Conservation (phyloP, 805 yeast genomes). For the Candida sonorensis region DNA sequence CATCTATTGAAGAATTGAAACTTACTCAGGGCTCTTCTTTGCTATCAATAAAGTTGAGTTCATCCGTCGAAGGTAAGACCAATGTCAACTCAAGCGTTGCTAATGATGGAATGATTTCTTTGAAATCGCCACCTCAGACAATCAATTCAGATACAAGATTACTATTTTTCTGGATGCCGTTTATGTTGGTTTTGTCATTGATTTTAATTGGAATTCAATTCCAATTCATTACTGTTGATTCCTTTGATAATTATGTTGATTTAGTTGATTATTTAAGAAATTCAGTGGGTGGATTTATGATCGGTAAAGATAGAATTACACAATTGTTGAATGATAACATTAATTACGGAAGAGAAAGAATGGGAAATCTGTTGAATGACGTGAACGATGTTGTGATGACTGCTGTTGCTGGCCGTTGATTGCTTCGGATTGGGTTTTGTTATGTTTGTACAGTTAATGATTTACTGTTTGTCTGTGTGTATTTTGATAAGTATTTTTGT, state of each 20-base stretch:
- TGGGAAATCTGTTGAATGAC: constrained; percentile 29
- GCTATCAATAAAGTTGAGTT: no score
- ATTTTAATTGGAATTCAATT: constrained; percentile 25
- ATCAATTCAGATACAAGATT: constrained; percentile 74
- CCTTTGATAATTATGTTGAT: constrained; percentile 16
- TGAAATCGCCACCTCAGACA: constrained; percentile 32
- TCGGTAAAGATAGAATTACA: constrained; percentile 38
- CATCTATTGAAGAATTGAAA: no score
- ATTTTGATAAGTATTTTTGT: background rate
- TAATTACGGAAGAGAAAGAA: constrained; percentile 25
- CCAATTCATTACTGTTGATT: constrained; percentile 17
- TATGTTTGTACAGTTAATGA: no score
- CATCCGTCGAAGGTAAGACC: no score
- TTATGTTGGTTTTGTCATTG: constrained; percentile 49
- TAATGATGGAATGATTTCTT: constrained; percentile 15
- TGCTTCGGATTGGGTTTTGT: no score
- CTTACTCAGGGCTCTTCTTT: no score
- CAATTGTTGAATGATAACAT: constrained; percentile 28
- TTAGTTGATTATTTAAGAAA: constrained; percentile 35
- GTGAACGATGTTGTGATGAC: constrained; percentile 36
- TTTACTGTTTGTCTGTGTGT: background rate
- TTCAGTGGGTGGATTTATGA: constrained; percentile 39
- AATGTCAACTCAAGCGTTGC: no score
- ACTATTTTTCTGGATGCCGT: constrained; percentile 87
- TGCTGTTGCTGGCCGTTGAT: constrained; percentile 25